Evolutionary conservation across 352 stramenopile species (phyloP).

Genomic region (Saprolegnia parasitica): DNA sequence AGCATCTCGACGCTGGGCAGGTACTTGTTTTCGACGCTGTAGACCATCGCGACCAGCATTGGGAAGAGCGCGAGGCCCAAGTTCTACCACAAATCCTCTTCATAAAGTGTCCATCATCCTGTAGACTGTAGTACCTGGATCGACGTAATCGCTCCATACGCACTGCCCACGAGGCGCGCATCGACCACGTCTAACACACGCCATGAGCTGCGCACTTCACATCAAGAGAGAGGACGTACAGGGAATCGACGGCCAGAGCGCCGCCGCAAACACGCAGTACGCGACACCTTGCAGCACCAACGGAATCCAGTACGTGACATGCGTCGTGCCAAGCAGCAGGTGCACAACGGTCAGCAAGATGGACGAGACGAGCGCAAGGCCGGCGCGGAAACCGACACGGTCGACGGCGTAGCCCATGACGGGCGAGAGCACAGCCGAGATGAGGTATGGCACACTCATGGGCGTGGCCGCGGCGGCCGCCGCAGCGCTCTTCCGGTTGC

Average conservation of each 20-base stretch:
- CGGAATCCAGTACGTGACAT: slow-evolving; percentile 71
- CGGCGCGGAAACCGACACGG: slow-evolving; percentile 73
- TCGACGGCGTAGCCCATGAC: slow-evolving; percentile 91
- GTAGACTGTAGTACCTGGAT: slow-evolving; percentile 60
- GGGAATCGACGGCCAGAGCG: slow-evolving; percentile 89
- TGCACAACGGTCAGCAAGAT: slow-evolving; percentile 80
- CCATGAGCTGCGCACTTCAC: not conserved
- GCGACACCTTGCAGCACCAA: slow-evolving; percentile 88
- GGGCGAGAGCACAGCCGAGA: slow-evolving; percentile 84
- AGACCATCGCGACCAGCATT: slow-evolving; percentile 65
- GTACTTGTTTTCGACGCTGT: slow-evolving; percentile 64
- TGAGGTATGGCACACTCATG: slow-evolving; percentile 92
- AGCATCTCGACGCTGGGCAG: slow-evolving; percentile 77
- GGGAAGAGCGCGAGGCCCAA: slow-evolving; percentile 77
- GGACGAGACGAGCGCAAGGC: slow-evolving; percentile 74
- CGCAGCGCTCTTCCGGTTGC: slow-evolving; percentile 56
- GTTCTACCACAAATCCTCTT: slow-evolving; percentile 44
- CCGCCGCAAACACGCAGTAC: slow-evolving; percentile 90
- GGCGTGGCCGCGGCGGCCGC: slow-evolving; percentile 66
- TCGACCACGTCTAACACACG: slow-evolving; percentile 73
- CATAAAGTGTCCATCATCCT: not conserved
- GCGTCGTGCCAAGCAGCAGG: slow-evolving; percentile 69
- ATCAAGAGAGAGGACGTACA: slow-evolving; percentile 34
- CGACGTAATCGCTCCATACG: slow-evolving; percentile 91
- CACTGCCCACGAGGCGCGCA: slow-evolving; percentile 81